Conservation (phyloP, 116 monocot species). For the Cymodocea nodosa region DNA sequence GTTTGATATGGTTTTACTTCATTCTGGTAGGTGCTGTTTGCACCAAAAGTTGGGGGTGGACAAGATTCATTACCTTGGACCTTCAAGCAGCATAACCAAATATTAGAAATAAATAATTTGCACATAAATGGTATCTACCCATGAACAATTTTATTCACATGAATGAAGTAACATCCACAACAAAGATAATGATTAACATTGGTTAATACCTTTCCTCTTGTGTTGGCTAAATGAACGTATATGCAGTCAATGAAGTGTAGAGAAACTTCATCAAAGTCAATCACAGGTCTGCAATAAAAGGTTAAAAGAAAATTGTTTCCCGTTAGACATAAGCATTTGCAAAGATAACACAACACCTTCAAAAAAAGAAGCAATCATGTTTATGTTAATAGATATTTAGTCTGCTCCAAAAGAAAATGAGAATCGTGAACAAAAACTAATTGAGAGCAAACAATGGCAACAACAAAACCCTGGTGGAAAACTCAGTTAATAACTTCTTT, state of each 20-base stretch:
- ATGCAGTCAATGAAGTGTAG: slow-evolving; percentile 75
- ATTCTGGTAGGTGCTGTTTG: slow-evolving; percentile 16
- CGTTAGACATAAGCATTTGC: not conserved
- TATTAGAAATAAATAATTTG: not conserved
- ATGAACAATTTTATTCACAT: too few species aligned
- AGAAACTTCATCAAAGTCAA: slow-evolving; percentile 6
- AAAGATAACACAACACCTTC: too few species aligned
- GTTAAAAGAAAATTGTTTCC: not conserved
- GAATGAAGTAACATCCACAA: not conserved
- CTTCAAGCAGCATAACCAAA: not conserved
- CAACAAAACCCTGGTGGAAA: too few species aligned
- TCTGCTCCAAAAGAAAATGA: too few species aligned
- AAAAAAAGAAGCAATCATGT: too few species aligned
- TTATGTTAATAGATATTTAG: too few species aligned
- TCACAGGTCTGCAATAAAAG: slow-evolving; percentile 7
- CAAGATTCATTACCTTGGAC: slow-evolving; percentile 1
- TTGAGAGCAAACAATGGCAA: too few species aligned
- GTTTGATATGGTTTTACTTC: slow-evolving; percentile 19
- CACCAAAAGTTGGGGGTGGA: not conserved
- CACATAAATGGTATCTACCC: too few species aligned
- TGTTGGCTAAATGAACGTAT: slow-evolving; percentile 51
- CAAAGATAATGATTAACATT: not conserved
- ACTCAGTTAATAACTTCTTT: too few species aligned
- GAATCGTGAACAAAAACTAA: too few species aligned
- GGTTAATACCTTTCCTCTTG: slow-evolving; percentile 36